phyloP scores from a whole-genome alignment of 257 asterid species.

The Nyctanthes arbortristis region DNA sequence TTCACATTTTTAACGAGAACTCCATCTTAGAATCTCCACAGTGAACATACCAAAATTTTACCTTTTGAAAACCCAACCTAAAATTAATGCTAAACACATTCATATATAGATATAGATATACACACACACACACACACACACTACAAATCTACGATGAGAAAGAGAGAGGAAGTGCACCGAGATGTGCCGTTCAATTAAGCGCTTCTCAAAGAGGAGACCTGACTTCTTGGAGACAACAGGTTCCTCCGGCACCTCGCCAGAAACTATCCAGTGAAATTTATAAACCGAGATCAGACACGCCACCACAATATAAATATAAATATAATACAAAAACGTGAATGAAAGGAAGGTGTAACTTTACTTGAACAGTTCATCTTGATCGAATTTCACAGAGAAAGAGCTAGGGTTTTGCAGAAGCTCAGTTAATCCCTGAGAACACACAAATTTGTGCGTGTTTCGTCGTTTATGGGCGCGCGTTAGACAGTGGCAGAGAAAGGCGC shows the following conservation, averaged over 20 bases:
- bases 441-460: no score
- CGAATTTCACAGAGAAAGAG: background rate
- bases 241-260: slow-evolving; percentile 99
- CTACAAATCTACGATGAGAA: no score
- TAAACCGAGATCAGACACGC: slow-evolving; percentile 31
- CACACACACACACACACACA: no score
- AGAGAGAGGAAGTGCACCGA: slow-evolving; percentile 48
- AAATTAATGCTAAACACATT: no score
- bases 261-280: slow-evolving; percentile 49
- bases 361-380: slow-evolving; percentile 81
- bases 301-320: slow-evolving; percentile 1
- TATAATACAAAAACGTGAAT: background rate
- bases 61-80: no score
- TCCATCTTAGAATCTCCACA: no score
- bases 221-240: slow-evolving; percentile 81
- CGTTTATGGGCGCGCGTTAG: no score
- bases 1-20: no score
- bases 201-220: slow-evolving; percentile 87
- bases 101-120: no score
- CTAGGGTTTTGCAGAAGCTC: slow-evolving; percentile 47
- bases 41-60: no score
- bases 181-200: slow-evolving; percentile 88
- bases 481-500: no score
- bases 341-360: slow-evolving; percentile 30
- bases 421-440: no score